These are phyloP conservation scores for Aspergillus intermedius DNA, from an alignment of 2,329 filamentous ascomycete genomes.

Conservation along the genomic window DNA sequence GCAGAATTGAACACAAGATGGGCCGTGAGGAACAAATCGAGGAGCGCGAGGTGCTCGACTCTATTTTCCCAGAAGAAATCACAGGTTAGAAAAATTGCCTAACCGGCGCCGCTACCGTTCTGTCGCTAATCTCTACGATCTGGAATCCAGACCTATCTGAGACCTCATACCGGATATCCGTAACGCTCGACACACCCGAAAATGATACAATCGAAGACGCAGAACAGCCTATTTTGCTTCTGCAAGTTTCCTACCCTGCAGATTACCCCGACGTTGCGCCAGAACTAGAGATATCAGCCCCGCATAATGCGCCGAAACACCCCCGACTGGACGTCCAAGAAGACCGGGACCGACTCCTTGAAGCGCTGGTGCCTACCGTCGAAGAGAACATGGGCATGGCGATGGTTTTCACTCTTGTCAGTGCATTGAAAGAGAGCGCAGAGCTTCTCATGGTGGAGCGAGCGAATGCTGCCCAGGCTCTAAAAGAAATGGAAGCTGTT, in stretches of 20 bases:
- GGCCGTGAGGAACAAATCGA: constrained; percentile 79
- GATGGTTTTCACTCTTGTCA: constrained; percentile 91
- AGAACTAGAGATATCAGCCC: constrained; percentile 68
- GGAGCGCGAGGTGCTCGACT: constrained; percentile 95
- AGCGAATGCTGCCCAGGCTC: constrained; percentile 54
- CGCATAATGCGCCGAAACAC: constrained; percentile 63
- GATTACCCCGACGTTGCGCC: constrained; percentile 85
- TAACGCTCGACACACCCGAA: constrained; percentile 71
- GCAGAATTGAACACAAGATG: constrained; percentile 32
- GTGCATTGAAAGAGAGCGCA: constrained; percentile 80
- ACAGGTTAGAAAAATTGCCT: constrained; percentile 53
- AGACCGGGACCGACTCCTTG: constrained; percentile 69
- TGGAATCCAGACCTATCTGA: constrained; percentile 69
- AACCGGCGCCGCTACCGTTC: not conserved
- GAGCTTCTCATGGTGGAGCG: constrained; percentile 75
- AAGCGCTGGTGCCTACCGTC: constrained; percentile 65
- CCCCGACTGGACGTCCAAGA: constrained; percentile 70
- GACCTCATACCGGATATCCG: constrained; percentile 76
- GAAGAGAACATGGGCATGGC: constrained; percentile 94
- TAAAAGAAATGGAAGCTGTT: constrained; percentile 48
- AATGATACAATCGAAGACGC: constrained; percentile 53
- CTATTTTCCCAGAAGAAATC: constrained; percentile 97
- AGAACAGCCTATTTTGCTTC: constrained; percentile 63
- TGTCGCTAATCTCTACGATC: constrained; percentile 11
- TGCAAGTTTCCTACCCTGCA: constrained; percentile 84